Base-by-base conservation (phyloP, 805 yeast species). In the Candida vaughaniae region DNA sequence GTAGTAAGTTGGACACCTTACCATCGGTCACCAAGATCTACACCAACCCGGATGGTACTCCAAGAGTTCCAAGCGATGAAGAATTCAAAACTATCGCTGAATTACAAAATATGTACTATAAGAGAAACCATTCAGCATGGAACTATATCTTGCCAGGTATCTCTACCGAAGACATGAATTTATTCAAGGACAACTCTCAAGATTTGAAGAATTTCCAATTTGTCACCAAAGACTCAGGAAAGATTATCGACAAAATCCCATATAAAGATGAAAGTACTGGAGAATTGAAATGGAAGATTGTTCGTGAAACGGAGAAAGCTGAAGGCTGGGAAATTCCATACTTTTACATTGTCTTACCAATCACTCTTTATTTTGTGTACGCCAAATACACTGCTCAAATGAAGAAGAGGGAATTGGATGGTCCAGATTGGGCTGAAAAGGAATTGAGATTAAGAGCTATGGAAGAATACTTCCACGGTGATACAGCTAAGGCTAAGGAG, bases 301-400 rank as follows among this genome's bases (percentile, higher is more conserved):
- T 87, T 31, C 73, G 93, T 45, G 88, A 79, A 55, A 77, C 81
- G 36, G 79, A 75, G 51, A 80, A 79, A 55, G 72, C 72, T 25
- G 95, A 86, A 65, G 95, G 95, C 33, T 86, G 95, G 95, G 95
- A 87, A 57, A 69, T 70, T 46, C 70, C 85, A 38, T 79, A 81
- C 51, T 85, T 81, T 64, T 82, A 75, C 60, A 66, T 81, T 38
- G 83, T 82, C 47, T 74, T 86, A 41, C 95, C 95, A 14, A 78
- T 80, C 17, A 68, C 83, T 55, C 65, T 77, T 33, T 66, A 79
- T 46, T 62, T 84, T 31, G 67, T 79, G 36, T 78, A 68, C 51
- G 56, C 71, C 42, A 68, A 68, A 55, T 66, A 68, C 56, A 65
- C 71, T 30, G 56, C 71, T 19, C 71, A 68, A 51, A 58, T 60